Evolutionary conservation across 352 stramenopile genomes (phyloP).

Genomic region (Phytophthora agathidicida): DNA sequence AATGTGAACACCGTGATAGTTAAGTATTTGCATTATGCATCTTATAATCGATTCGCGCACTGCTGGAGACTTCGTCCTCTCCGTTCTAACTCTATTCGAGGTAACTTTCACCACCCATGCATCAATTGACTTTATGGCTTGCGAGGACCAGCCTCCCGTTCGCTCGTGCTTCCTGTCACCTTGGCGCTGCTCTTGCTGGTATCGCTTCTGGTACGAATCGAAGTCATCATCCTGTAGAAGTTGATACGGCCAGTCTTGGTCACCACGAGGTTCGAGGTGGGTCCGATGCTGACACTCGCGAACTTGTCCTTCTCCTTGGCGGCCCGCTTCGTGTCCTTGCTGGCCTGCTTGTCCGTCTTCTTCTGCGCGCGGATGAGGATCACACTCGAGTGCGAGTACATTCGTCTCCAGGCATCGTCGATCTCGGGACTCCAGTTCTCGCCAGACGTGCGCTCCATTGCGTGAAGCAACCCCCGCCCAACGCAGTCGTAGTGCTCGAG

Average conservation of each 20-base stretch:
- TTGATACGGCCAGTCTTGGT: conserved; percentile 27
- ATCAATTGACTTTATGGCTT: no score
- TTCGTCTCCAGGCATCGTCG: conserved; percentile 44
- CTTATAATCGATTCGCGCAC: conserved; percentile 25
- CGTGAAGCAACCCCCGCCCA: conserved; percentile 41
- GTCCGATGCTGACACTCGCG: conserved; percentile 8
- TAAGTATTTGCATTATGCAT: conserved; percentile 23
- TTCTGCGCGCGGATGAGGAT: conserved; percentile 46
- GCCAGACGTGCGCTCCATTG: conserved; percentile 46
- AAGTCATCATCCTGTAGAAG: conserved; percentile 30
- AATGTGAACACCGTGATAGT: neutral
- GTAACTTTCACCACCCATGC: conserved; percentile 7
- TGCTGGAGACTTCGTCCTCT: conserved; percentile 5
- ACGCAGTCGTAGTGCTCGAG: conserved; percentile 51
- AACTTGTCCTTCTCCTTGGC: conserved; percentile 30
- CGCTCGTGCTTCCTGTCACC: conserved; percentile 11
- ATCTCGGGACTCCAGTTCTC: conserved; percentile 46
- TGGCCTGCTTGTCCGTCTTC: conserved; percentile 36
- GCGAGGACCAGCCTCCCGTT: conserved; percentile 10
- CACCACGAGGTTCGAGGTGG: conserved; percentile 24
- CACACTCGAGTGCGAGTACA: conserved; percentile 50
- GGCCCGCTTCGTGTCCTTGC: conserved; percentile 10
- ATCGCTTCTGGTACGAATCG: conserved; percentile 31
- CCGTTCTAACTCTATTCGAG: conserved; percentile 16
- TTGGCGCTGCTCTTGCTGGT: conserved; percentile 20